These are phyloP conservation scores for Croton laevigatus DNA, from an alignment of 441 rosid genomes.

Conservation along the genomic window DNA sequence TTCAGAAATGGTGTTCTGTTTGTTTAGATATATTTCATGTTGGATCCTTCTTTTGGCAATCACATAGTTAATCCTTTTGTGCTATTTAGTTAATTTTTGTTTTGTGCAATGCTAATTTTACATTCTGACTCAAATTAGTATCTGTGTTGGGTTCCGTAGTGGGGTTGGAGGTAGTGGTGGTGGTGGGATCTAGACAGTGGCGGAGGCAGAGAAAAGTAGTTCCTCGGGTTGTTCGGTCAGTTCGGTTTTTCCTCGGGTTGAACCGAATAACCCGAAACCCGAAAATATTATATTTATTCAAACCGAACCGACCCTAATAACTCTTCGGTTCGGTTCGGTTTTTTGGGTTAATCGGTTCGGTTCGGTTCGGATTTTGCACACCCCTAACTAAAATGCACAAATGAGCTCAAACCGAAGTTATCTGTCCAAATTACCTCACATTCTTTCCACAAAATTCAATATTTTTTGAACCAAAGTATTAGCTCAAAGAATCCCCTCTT, in stretches of 20 bases:
- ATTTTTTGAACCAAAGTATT: background rate
- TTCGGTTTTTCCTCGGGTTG: too few species aligned
- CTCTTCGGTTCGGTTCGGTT: too few species aligned
- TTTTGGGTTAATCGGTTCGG: too few species aligned
- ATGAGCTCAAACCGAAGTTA: background rate
- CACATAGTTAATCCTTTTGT: background rate
- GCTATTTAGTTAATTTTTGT: background rate
- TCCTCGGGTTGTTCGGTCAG: too few species aligned
- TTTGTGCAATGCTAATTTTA: constrained; percentile 4
- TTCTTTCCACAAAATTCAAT: background rate
- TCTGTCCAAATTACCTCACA: background rate
- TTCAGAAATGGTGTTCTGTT: background rate
- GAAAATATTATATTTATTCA: too few species aligned
- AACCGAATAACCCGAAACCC: too few species aligned
- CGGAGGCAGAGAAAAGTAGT: too few species aligned
- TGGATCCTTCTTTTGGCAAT: constrained; percentile 8
- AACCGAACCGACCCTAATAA: too few species aligned
- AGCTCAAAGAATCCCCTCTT: background rate
- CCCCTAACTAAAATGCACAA: background rate
- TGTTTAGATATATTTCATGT: background rate
- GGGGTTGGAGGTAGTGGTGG: too few species aligned
- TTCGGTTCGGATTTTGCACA: too few species aligned
- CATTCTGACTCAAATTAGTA: background rate
- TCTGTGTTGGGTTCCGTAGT: too few species aligned
- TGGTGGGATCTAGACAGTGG: too few species aligned